Evolutionary conservation across 2,329 filamentous ascomycete genomes (phyloP), one percentile per base, ranked within the genome.

Genomic region (Myriosclerotinia scirpicola): DNA sequence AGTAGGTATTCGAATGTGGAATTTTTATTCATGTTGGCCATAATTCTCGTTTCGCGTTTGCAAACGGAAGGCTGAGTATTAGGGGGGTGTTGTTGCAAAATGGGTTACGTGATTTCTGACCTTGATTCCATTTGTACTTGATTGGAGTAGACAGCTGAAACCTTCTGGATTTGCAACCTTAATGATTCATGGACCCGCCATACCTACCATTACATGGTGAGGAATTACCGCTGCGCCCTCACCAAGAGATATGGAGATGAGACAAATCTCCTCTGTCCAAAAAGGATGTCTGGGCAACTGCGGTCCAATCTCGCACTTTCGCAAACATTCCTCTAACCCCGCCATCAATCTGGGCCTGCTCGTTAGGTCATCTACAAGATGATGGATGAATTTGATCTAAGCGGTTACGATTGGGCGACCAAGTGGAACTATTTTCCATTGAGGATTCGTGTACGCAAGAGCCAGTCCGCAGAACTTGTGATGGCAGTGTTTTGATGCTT

Each of bases 41-140:
- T 6, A 14, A 55, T 14, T 40, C 40, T 59, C 42, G 20, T 48
- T 60, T 60, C 56, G 38, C 56, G 42, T 36, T 46, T 54, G 48
- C 64, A 66, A 61, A 22, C 36, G 26, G 64, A n/a, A 61, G 64
- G 64, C 64, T 61, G 55, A 60, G 64, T 26, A 65, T 42, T 36
- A 20, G 17, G 30, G 30, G 30, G 30, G 56, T 48, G 62, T 56
- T 26, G 36, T 53, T 52, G 64, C 38, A 60, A 44, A 60, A 12
- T 2, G 46, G 36, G 36, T n/a, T 53, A 62, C 46, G 15, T 53
- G 56, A 36, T 48, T 48, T 54, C 42, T 48, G 14, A 36, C 20
- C 12, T 48, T 22, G n/a, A 17, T 14, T 9, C 44, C 46, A 40
- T 53, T 26, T n/a, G 46, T 30, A 14, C 46, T 17, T 40, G 22